Conservation (phyloP, 2,329 filamentous ascomycete genomes). For the Fusarium phyllophilum region DNA sequence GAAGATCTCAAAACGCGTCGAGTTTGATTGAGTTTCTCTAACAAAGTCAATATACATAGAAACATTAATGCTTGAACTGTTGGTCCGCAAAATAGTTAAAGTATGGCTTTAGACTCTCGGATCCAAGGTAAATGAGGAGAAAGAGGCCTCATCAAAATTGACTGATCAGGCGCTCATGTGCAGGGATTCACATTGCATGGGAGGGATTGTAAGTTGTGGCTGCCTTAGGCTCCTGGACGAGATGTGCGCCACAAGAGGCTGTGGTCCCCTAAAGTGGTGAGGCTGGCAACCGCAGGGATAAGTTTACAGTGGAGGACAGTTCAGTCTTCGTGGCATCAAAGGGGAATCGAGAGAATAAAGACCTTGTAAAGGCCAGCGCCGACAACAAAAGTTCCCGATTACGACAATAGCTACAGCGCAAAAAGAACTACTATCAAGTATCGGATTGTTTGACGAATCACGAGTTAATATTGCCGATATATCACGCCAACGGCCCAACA, state of each 20-base stretch:
- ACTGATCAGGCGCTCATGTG: constrained; percentile 21
- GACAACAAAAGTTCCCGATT: constrained; percentile 13
- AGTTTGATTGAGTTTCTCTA: not conserved
- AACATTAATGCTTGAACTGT: not conserved
- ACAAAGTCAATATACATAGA: not conserved
- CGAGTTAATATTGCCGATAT: not conserved
- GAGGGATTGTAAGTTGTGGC: not conserved
- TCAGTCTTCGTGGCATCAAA: constrained; percentile 31
- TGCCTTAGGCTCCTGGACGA: constrained; percentile 31
- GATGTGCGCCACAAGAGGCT: constrained; percentile 24
- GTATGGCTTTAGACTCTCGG: not conserved
- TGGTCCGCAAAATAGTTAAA: not conserved
- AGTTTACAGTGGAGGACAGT: constrained; percentile 33
- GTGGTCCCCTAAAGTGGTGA: constrained; percentile 24
- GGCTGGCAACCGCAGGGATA: constrained; percentile 21
- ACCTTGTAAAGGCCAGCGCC: constrained; percentile 9
- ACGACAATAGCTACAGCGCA: not conserved
- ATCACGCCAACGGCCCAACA: constrained; percentile 6
- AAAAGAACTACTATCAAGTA: not conserved
- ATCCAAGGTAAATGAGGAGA: not conserved
- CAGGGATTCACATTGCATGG: constrained; percentile 11
- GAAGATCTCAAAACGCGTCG: constrained; percentile 1
- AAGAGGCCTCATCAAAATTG: constrained; percentile 21
- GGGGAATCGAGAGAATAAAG: constrained; percentile 25
- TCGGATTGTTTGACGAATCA: not conserved